Evolutionary conservation across 768 basidiomycete species (phyloP).

Genomic region (Tricholoma matsutake): DNA sequence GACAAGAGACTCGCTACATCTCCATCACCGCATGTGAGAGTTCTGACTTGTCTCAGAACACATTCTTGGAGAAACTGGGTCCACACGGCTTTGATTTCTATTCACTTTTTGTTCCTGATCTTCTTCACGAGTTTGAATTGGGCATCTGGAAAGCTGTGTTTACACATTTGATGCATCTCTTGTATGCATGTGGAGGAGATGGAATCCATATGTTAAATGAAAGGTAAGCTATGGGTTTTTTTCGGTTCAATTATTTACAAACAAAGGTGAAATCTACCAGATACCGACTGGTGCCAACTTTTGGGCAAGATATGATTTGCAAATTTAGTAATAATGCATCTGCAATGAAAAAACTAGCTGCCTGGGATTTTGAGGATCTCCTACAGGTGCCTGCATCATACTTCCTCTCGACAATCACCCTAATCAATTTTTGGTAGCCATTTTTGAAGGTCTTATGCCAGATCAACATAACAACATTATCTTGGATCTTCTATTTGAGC

Average conservation of each 20-base stretch:
- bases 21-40: not conserved
- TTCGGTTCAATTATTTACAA: too few relatives aligned
- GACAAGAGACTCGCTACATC: too few relatives aligned
- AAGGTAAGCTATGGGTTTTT: conserved; percentile 14
- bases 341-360: conserved; percentile 16
- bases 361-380: conserved; percentile 25
- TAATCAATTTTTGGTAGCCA: not conserved
- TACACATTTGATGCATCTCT: conserved; percentile 22
- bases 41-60: not conserved
- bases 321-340: conserved; percentile 21
- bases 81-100: not conserved
- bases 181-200: conserved; percentile 19
- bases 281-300: conserved; percentile 5
- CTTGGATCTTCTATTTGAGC: conserved; percentile 1
- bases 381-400: conserved; percentile 19
- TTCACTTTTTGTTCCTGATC: conserved; percentile 10
- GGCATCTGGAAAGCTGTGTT: conserved; percentile 23
- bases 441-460: conserved; percentile 2
- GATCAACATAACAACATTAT: not conserved
- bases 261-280: not conserved
- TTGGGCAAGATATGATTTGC: conserved; percentile 17
- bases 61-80: not conserved
- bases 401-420: too few relatives aligned
- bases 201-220: conserved; percentile 19
- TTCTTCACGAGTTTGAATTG: conserved; percentile 27